Evolutionary conservation across 768 basidiomycete species (phyloP).

Genomic region (Boletus pseudopeckii): DNA sequence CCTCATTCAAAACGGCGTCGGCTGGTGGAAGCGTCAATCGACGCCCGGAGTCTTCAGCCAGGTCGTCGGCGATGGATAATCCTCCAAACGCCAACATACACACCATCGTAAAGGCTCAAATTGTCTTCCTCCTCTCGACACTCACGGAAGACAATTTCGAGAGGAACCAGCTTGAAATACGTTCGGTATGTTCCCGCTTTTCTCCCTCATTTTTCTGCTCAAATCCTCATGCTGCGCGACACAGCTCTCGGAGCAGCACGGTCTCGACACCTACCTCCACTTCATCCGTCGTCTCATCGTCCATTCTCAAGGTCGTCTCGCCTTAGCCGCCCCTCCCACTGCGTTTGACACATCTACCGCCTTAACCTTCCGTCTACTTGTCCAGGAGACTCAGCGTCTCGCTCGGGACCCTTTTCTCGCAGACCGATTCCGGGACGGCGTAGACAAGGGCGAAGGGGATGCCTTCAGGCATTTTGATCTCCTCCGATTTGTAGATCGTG

Average conservation of each 20-base stretch:
- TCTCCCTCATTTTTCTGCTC: constrained; percentile 6
- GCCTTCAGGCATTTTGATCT: constrained; percentile 82
- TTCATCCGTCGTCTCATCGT: constrained; percentile 95
- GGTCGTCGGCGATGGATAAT: constrained; percentile 82
- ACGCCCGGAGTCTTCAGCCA: constrained; percentile 73
- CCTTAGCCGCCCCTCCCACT: constrained; percentile 55
- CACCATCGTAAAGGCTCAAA: constrained; percentile 94
- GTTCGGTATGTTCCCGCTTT: constrained; percentile 63
- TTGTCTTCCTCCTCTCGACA: constrained; percentile 94
- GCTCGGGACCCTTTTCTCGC: constrained; percentile 88
- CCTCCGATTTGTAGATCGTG: constrained; percentile 74
- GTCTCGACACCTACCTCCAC: constrained; percentile 94
- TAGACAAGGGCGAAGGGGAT: constrained; percentile 86
- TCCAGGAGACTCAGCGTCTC: constrained; percentile 85
- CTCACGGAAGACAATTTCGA: constrained; percentile 97
- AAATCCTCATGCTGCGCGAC: constrained; percentile 17
- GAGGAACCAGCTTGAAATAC: constrained; percentile 90
- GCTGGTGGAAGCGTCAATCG: constrained; percentile 62
- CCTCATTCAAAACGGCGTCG: constrained; percentile 59
- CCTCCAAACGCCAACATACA: constrained; percentile 82
- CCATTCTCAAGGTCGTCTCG: constrained; percentile 73
- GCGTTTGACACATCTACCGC: constrained; percentile 72
- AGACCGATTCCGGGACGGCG: constrained; percentile 85
- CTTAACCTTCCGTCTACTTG: constrained; percentile 78
- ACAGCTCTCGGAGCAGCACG: constrained; percentile 95